phyloP scores from a whole-genome alignment of 2,329 filamentous ascomycete genomes.

The Hypoxylon sp. region DNA sequence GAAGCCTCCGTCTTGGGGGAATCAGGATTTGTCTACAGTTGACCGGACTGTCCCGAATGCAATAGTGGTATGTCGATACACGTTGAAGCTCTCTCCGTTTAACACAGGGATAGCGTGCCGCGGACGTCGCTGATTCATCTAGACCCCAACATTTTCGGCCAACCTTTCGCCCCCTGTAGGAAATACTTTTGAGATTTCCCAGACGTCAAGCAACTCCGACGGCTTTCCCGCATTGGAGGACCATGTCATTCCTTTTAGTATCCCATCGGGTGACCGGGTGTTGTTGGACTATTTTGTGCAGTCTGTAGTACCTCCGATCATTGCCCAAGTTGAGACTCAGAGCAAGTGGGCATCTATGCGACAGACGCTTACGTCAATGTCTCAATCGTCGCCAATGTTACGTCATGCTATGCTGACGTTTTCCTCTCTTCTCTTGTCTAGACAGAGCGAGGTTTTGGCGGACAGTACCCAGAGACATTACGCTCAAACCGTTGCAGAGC shows the following conservation, averaged over 20 bases:
- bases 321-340: constrained; percentile 67
- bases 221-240: constrained; percentile 38
- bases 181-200: constrained; percentile 21
- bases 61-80: constrained; percentile 41
- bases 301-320: constrained; percentile 66
- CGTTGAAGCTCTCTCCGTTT: constrained; percentile 7
- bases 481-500: constrained; percentile 56
- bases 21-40: constrained; percentile 28
- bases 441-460: constrained; percentile 54
- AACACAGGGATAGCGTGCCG: neutral
- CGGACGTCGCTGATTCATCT: constrained; percentile 13
- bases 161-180: constrained; percentile 17
- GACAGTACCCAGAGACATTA: constrained; percentile 58
- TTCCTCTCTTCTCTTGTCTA: constrained; percentile 62
- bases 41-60: constrained; percentile 43
- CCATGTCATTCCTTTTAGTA: constrained; percentile 41
- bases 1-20: constrained; percentile 45
- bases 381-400: constrained; percentile 63
- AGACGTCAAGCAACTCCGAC: constrained; percentile 35
- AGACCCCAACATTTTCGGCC: constrained; percentile 28
- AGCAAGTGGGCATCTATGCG: constrained; percentile 67
- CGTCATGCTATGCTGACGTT: constrained; percentile 66
- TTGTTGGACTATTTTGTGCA: constrained; percentile 65
- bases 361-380: constrained; percentile 64
- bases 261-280: constrained; percentile 55